Evolutionary conservation across 1,139 yeast species (phyloP).

Genomic region (Blastobotrys raffinosifermentans): DNA sequence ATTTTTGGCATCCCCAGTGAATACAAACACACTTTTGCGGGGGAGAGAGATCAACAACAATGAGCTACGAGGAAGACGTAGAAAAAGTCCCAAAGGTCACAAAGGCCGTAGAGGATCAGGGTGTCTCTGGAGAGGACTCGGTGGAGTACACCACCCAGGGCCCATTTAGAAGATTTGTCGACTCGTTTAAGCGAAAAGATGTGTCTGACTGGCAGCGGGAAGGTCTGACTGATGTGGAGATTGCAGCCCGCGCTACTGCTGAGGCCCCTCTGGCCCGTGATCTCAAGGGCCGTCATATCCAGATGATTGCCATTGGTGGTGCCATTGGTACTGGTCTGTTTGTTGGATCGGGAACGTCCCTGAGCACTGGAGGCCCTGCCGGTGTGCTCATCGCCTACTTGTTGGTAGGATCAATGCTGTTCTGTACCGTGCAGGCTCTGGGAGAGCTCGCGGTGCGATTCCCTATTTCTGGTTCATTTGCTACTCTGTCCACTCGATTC

Average conservation of each 20-base stretch:
- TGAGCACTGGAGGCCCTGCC: conserved; percentile 60
- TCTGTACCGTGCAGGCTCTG: conserved; percentile 50
- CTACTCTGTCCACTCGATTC: conserved; percentile 41
- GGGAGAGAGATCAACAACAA: too few relatives aligned
- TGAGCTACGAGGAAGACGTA: not conserved
- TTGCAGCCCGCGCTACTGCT: conserved; percentile 28
- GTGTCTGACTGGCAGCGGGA: conserved; percentile 18
- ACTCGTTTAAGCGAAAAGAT: conserved; percentile 27
- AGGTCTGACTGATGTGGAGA: conserved; percentile 24
- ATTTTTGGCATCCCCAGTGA: too few relatives aligned
- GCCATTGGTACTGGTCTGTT: conserved; percentile 74
- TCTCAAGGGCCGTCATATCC: conserved; percentile 59
- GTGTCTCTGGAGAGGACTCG: not conserved
- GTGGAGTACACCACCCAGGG: not conserved
- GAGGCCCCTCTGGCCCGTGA: conserved; percentile 37
- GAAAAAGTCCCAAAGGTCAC: not conserved
- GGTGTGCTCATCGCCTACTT: conserved; percentile 53
- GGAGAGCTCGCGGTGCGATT: conserved; percentile 58
- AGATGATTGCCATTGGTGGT: conserved; percentile 87
- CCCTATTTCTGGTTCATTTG: conserved; percentile 59
- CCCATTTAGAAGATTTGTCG: conserved; percentile 6
- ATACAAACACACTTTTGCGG: too few relatives aligned
- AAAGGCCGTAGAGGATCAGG: not conserved
- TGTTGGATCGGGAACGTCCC: conserved; percentile 58
- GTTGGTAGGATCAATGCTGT: conserved; percentile 38